Conservation (phyloP, 495 filamentous ascomycete species). For the Gamarada debralockiae region DNA sequence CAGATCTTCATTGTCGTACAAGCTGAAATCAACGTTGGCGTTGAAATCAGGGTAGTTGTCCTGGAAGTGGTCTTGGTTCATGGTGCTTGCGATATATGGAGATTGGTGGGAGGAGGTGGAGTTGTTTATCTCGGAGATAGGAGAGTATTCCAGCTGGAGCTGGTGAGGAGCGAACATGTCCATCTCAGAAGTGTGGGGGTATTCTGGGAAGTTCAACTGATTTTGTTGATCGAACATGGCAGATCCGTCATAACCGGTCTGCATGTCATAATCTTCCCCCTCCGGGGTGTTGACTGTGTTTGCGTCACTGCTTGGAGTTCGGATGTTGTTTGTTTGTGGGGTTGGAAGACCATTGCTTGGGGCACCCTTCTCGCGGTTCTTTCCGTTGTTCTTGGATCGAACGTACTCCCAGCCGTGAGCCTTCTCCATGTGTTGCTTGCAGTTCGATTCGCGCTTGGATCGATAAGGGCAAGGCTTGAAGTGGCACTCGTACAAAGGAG, state of each 20-base stretch:
- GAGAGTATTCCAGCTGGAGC: conserved; percentile 23
- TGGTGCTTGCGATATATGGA: conserved; percentile 16
- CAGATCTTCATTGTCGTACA: conserved; percentile 53
- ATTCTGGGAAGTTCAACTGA: conserved; percentile 22
- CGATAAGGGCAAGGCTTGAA: conserved; percentile 85
- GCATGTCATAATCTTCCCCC: conserved; percentile 12
- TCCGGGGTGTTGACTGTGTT: conserved; percentile 20
- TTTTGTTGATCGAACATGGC: conserved; percentile 11
- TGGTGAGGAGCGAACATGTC: conserved; percentile 17
- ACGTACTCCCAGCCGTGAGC: conserved; percentile 86
- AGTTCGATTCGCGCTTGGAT: conserved; percentile 95
- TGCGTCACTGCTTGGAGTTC: conserved; percentile 23
- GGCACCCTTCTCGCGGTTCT: conserved; percentile 36
- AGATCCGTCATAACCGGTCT: conserved; percentile 1
- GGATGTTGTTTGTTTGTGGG: conserved; percentile 21
- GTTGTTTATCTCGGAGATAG: conserved; percentile 17
- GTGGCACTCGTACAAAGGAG: conserved; percentile 75
- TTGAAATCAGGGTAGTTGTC: conserved; percentile 14
- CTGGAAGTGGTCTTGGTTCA: conserved; percentile 20
- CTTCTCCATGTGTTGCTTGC: conserved; percentile 99
- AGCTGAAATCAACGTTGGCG: conserved; percentile 37
- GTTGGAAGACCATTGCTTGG: conserved; percentile 19
- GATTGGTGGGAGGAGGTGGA: conserved; percentile 15
- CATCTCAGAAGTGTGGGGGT: conserved; percentile 13
- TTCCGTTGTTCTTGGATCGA: conserved; percentile 86